Evolutionary conservation across 2,329 filamentous ascomycete genomes (phyloP), one percentile per base, ranked within the genome.

Genomic region (Epichloe gansuensis): DNA sequence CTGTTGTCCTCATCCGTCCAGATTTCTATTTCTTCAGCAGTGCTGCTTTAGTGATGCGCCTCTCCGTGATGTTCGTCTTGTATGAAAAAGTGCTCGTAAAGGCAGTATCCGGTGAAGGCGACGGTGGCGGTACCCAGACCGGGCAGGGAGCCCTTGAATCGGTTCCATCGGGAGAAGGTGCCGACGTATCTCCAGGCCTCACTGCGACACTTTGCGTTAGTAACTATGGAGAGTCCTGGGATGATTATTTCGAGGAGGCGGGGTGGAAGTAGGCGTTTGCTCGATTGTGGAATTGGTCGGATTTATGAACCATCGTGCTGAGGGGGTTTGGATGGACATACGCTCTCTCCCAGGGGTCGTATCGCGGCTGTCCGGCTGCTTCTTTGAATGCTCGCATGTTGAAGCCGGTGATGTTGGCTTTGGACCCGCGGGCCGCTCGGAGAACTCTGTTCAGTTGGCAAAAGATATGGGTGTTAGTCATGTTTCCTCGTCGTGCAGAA

Each of bases 141-240:
- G 39, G 93, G 93, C 67, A 98, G 89, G 57, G 82, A 76, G 63
- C 79, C 75, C 74, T 84, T 89, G 76, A 96, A 93, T 61, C 93
- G 85, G 74, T 95, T 95, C 73, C 76, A 86, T 62, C 91, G 81
- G 59, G 84, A 85, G 76, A 96, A 97, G 51, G 81, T 84, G 57
- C 91, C 93, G 38, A 79, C 83, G 76, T 95, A 96, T 71, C 93
- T 81, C 93, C 93, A 98, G 66, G 87, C 80, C 75, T 98, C 93
- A 66, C 93, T 98, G 12, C 40, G 40, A 21, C 4, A 23, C 11
- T n/a, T 15, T 15, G 5, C n/a, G 41, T 50, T 39, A 50, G 49
- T 23, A 21, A 35, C 12, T 12, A 4, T 27, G 67, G 13, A 6
- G 12, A 44, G 36, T 21, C 45, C 42, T 50, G 54, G 59, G 35